phyloP scores from a whole-genome alignment of 2,329 filamentous ascomycete species.

The Xylaria multiplex region DNA sequence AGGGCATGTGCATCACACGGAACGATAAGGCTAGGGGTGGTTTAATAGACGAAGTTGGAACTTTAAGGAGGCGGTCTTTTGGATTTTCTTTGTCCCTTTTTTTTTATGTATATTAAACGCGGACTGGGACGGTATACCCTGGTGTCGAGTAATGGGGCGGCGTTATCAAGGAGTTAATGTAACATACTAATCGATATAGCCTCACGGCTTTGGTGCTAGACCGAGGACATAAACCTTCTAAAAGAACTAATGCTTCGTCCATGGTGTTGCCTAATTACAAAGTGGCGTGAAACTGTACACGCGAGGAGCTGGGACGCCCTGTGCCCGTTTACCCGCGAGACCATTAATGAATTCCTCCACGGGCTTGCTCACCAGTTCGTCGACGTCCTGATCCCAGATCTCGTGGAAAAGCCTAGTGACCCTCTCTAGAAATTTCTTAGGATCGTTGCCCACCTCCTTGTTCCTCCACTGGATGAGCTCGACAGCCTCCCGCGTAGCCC shows the following conservation, averaged over 20 bases:
- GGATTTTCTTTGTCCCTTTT: neutral
- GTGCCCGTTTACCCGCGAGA: neutral
- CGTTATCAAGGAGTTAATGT: slow-evolving; percentile 3
- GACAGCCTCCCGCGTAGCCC: slow-evolving; percentile 45
- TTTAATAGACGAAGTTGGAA: neutral
- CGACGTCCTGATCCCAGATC: slow-evolving; percentile 49
- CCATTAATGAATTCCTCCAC: slow-evolving; percentile 29
- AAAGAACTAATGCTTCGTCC: neutral
- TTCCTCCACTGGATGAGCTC: slow-evolving; percentile 48
- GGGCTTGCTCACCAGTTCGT: slow-evolving; percentile 42
- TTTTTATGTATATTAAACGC: slow-evolving; percentile 7
- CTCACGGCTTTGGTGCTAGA: neutral
- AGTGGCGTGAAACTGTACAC: too few relatives aligned
- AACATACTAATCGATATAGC: neutral
- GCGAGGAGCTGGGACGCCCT: neutral
- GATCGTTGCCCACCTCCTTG: slow-evolving; percentile 38
- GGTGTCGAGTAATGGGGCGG: neutral
- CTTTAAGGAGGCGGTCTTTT: neutral
- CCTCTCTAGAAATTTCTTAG: slow-evolving; percentile 39
- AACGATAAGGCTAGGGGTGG: neutral
- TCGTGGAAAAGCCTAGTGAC: slow-evolving; percentile 41
- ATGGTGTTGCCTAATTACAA: neutral
- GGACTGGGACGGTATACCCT: slow-evolving; percentile 15
- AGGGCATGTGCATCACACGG: neutral
- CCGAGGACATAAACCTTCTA: neutral